Base-by-base conservation (phyloP, 345 rosid species). In the Syzygium grande region DNA sequence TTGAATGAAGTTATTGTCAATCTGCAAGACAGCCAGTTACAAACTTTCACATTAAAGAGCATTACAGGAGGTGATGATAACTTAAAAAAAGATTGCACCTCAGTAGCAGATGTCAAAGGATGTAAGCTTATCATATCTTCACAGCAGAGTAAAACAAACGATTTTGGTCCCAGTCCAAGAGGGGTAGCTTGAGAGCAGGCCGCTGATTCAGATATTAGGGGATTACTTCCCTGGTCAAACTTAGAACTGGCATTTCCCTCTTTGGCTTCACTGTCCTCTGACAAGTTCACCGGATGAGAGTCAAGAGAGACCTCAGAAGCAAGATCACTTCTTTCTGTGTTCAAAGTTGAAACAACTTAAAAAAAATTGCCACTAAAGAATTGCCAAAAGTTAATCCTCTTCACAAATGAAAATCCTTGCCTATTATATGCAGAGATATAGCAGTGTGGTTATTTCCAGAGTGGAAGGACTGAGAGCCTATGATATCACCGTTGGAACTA, bases 351-450 rank as follows among this genome's bases (percentile, higher is more conserved):
- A 59, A 85, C 77, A 90, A 30, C 55, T 86, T 34, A 88, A 80
- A 89, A 88, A 84, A 91, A 52, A 52, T 46, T 65, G 86, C 25
- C n/a, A 87, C 46, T 58, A 19, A 73, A 38, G 83, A 73, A 38
- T 73, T 38, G 27, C 49, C 80, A 34, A 38, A 73, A 73, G 83
- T 73, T 38, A 73, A 38, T 38, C 83, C 21, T 73, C 49, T 38
- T 38, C 83, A 73, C 27, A 73, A 38, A 73, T 38, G 49, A 73
- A 73, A 73, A 38, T 73, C 88, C 91, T 87, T 92, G 91, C 99
- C 98, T 93, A 93, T 87, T 59, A 94, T 89, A 90, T 94, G 92
- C 93, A 95, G 90, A 89, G 94, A 90, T 86, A 94, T 88, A 54
- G 93, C 94, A 90, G 59, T 89, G 49, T 91, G 88, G 80, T 91